Evolutionary conservation across 169 alveolate genomes (phyloP).

Genomic region (Plasmodium chabaudi): DNA sequence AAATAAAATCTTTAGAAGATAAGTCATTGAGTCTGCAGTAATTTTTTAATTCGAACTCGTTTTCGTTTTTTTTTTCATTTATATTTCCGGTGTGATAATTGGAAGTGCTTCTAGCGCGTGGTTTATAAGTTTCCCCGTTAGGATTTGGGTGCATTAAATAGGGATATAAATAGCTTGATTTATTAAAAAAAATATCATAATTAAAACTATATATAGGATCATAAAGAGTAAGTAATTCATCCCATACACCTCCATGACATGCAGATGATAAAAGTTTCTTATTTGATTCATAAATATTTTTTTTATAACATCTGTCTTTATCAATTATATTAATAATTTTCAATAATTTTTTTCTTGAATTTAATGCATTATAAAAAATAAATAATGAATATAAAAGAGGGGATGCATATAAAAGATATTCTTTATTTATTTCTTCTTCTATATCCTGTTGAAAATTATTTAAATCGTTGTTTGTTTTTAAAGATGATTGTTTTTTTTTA

Average conservation of each 20-base stretch:
- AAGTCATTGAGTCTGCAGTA: too few species aligned
- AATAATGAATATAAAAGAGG: slow-evolving; percentile 65
- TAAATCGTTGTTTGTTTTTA: background rate
- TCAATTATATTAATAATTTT: slow-evolving; percentile 63
- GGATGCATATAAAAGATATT: slow-evolving; percentile 14
- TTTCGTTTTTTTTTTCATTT: too few species aligned
- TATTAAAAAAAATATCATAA: slow-evolving; percentile 32
- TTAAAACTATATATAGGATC: slow-evolving; percentile 84
- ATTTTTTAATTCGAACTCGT: too few species aligned
- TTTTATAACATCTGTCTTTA: slow-evolving; percentile 56
- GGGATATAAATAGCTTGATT: background rate
- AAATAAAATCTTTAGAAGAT: too few species aligned
- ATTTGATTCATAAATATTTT: slow-evolving; percentile 71
- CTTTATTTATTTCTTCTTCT: background rate
- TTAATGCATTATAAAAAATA: slow-evolving; percentile 53
- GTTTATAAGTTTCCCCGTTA: too few species aligned
- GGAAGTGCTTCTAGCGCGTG: too few species aligned
- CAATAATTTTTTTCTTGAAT: slow-evolving; percentile 60
- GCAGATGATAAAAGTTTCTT: slow-evolving; percentile 66
- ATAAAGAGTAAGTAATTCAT: slow-evolving; percentile 84
- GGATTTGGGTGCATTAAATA: too few species aligned
- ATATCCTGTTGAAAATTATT: background rate
- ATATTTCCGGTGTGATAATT: too few species aligned
- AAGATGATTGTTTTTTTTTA: background rate
- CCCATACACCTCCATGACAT: slow-evolving; percentile 91